Base-by-base conservation (phyloP, 2,329 filamentous ascomycete species). In the Zasmidium citrigriseum region DNA sequence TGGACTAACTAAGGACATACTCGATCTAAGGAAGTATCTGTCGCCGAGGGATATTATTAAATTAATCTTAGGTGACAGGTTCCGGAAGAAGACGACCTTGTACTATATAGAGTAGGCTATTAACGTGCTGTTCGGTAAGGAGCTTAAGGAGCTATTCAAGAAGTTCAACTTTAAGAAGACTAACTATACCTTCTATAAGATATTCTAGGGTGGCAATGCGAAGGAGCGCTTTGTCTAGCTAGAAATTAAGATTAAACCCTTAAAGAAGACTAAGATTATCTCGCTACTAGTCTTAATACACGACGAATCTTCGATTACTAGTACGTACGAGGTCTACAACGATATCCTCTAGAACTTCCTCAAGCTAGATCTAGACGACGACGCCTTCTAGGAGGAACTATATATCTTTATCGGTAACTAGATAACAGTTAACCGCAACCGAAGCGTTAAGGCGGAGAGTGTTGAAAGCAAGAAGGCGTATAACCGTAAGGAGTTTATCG, bases 261-360 rank as follows among this genome's bases (percentile, higher is more conserved):
- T 23, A 14, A 48, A 48, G 46, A 24, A 48, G 20, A 48, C 46
- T 48, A 48, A 24, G 14, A 48, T 23, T 11, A 21, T 16, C 4
- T 48, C 18, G 10, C 23, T 52, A 41, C 25, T 27, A 16, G 21
- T 52, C 27, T 52, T 34, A 18, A 52, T 52, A 52, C 23, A 52
- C 29, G 29, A 52, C 27, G 27, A 52, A 27, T 52, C 49, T 9
- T 52, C 49, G 25, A 38, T 52, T 20, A 38, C 21, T 21, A 34
- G 49, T 22, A 52, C 41, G 41, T 38, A 52, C 20, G 49, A 52
- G 49, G 49, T 52, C 10, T 16, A 38, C 16, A 21, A 38, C 25
- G 49, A 52, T 34, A 34, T 34, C 14, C 14, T 34, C 27, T 14
- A 7, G 7, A 34, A 34, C 27, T 34, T 34, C 27, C 27, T 34